These are phyloP conservation scores for Puya raimondii DNA, from an alignment of 176 grass and related monocot genomes.

Conservation along the genomic window DNA sequence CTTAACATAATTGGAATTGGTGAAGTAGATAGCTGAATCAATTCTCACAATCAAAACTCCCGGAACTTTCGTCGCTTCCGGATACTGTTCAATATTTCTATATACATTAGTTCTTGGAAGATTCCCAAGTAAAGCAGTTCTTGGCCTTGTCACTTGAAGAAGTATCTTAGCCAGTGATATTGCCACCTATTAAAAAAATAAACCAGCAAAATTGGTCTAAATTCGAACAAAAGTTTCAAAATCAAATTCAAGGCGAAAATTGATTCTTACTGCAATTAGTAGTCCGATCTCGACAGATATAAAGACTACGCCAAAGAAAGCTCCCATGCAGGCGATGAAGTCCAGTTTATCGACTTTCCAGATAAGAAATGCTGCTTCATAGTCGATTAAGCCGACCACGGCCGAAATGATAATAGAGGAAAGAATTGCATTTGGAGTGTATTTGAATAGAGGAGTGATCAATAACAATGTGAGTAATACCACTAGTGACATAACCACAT, in stretches of 20 bases:
- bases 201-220: slow-evolving; percentile 2
- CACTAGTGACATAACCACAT: slow-evolving; percentile 76
- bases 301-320: slow-evolving; percentile 83
- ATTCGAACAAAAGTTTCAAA: not conserved
- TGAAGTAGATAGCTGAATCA: slow-evolving; percentile 93
- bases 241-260: not conserved
- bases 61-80: slow-evolving; percentile 66
- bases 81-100: slow-evolving; percentile 79
- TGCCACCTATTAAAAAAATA: slow-evolving; percentile 36
- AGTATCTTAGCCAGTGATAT: slow-evolving; percentile 96
- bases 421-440: slow-evolving; percentile 84
- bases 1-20: slow-evolving; percentile 89
- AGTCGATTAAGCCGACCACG: slow-evolving; percentile 67
- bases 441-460: slow-evolving; percentile 93
- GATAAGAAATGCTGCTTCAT: slow-evolving; percentile 72
- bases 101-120: slow-evolving; percentile 76
- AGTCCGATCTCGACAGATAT: slow-evolving; percentile 82
- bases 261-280: slow-evolving; percentile 70
- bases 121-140: slow-evolving; percentile 76
- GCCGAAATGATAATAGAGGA: slow-evolving; percentile 82
- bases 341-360: slow-evolving; percentile 98
- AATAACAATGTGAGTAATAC: slow-evolving; percentile 81
- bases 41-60: slow-evolving; percentile 71
- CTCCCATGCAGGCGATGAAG: slow-evolving; percentile 93
- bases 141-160: slow-evolving; percentile 95